Conservation (phyloP, 768 basidiomycete genomes). For the Boletales sp. region DNA sequence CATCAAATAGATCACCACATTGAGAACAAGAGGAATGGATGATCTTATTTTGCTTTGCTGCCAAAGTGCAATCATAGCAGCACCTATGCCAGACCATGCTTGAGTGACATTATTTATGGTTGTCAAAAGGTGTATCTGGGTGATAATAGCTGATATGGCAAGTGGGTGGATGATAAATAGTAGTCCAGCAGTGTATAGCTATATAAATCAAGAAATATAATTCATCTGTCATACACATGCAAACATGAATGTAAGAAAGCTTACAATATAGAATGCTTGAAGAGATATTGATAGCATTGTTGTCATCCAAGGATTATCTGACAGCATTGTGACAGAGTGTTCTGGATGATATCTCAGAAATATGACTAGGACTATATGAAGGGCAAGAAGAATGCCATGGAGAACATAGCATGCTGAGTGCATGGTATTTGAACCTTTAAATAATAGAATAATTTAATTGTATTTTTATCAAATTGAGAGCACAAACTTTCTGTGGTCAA, state of each 20-base stretch:
- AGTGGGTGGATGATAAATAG: constrained; percentile 20
- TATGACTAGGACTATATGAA: not conserved
- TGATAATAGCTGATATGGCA: constrained; percentile 2
- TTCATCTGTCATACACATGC: not conserved
- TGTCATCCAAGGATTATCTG: not conserved
- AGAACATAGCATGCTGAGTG: not conserved
- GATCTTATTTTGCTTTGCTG: constrained; percentile 9
- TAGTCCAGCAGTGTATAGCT: constrained; percentile 16
- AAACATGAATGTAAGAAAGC: not conserved
- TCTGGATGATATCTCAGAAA: not conserved
- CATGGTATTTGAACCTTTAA: not conserved
- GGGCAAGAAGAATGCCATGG: not conserved
- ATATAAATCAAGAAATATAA: not conserved
- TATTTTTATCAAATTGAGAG: not conserved
- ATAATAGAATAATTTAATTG: not conserved
- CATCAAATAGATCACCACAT: constrained; percentile 15
- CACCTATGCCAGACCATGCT: constrained; percentile 23
- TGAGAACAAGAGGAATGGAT: constrained; percentile 8
- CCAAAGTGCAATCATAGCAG: constrained; percentile 14
- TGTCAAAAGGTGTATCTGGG: constrained; percentile 10
- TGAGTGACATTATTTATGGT: constrained; percentile 14
- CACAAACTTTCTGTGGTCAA: too few relatives aligned
- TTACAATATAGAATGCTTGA: constrained; percentile 1
- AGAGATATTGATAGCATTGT: not conserved
- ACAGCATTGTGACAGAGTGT: not conserved